Evolutionary conservation across 805 yeast genomes (phyloP).

Genomic region (Yamadazyma sp.): DNA sequence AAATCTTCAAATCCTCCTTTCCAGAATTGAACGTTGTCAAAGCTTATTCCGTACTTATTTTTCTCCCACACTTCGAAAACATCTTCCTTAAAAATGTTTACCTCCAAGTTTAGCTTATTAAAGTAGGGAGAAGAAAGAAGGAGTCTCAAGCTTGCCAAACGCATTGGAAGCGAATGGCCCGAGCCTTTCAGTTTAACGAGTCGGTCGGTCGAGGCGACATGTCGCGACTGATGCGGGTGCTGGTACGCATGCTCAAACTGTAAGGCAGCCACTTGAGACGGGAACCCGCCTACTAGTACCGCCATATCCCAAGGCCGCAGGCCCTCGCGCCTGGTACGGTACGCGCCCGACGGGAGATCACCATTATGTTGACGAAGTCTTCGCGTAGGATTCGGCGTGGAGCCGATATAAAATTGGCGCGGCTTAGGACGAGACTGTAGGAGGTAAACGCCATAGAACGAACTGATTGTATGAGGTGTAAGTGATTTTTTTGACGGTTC

Average conservation of each 20-base stretch:
- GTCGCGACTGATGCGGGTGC: conserved; percentile 65
- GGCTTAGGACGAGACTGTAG: conserved; percentile 59
- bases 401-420: conserved; percentile 70
- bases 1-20: conserved; percentile 3
- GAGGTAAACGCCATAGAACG: conserved; percentile 70
- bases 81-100: conserved; percentile 43
- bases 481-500: too few relatives aligned
- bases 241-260: conserved; percentile 87
- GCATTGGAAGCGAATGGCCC: conserved; percentile 25
- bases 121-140: conserved; percentile 47
- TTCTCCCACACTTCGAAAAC: conserved; percentile 33
- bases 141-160: conserved; percentile 48
- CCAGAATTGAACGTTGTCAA: conserved; percentile 1
- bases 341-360: conserved; percentile 58
- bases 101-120: conserved; percentile 41
- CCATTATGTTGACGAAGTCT: conserved; percentile 83
- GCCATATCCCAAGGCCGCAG: conserved; percentile 76
- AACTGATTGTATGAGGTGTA: conserved; percentile 1
- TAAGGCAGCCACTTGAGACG: conserved; percentile 64
- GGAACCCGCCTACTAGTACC: conserved; percentile 66
- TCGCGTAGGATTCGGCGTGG: conserved; percentile 71
- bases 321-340: conserved; percentile 54
- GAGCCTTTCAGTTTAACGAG: neutral
- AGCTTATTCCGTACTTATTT: conserved; percentile 26
- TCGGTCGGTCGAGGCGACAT: conserved; percentile 32